Evolutionary conservation across 2,329 filamentous ascomycete genomes (phyloP).

Genomic region (Incumbomyces delicatus): DNA sequence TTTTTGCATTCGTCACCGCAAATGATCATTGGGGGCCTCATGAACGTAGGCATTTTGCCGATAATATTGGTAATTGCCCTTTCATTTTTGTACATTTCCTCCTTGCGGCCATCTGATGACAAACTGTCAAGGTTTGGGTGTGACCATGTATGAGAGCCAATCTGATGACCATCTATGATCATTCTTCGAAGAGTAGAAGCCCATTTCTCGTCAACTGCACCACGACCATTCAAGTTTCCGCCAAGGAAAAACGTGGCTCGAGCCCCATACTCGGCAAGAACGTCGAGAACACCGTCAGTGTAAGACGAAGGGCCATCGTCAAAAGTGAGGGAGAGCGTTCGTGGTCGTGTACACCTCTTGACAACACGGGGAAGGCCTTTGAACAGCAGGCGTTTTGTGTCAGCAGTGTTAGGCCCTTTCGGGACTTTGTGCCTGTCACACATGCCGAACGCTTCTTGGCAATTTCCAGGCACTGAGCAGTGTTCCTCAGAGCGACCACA

Average conservation of each 20-base stretch:
- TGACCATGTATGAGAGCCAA: conserved; percentile 45
- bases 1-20: conserved; percentile 32
- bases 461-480: conserved; percentile 16
- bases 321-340: conserved; percentile 56
- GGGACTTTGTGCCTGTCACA: conserved; percentile 17
- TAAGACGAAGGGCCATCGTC: conserved; percentile 58
- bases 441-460: conserved; percentile 14
- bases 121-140: conserved; percentile 39
- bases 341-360: conserved; percentile 35
- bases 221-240: conserved; percentile 39
- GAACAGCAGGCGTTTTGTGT: conserved; percentile 6
- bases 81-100: conserved; percentile 40
- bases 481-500: conserved; percentile 14
- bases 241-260: conserved; percentile 61
- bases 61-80: conserved; percentile 38
- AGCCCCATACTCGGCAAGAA: conserved; percentile 49
- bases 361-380: conserved; percentile 26
- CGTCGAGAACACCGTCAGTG: conserved; percentile 52
- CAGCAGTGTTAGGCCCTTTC: conserved; percentile 10
- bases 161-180: conserved; percentile 38
- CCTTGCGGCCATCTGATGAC: conserved; percentile 26
- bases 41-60: conserved; percentile 43
- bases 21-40: conserved; percentile 42
- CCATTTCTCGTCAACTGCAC: conserved; percentile 34
- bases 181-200: conserved; percentile 32